Conservation (phyloP, 31 red algal species). For the Bonnemaisonia californica region DNA sequence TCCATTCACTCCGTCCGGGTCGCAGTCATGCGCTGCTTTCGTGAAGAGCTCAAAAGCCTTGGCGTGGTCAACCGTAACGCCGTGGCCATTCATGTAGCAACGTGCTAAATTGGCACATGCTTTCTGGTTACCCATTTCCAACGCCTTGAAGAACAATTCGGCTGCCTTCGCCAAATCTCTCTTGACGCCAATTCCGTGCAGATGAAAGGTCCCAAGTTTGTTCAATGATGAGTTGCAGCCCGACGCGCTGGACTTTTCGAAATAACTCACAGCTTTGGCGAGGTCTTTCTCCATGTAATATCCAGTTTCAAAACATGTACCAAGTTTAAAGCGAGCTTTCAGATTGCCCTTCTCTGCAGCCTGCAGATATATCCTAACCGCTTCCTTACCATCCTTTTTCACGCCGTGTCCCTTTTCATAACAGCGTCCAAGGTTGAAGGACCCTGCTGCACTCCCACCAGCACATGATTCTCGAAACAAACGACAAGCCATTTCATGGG, state of each 20-base stretch:
- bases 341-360: slow-evolving; percentile 3
- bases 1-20: neutral
- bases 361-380: neutral
- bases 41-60: neutral
- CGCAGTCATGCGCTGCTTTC: slow-evolving; percentile 6
- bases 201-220: neutral
- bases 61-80: neutral
- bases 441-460: neutral
- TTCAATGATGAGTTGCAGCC: neutral
- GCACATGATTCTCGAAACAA: neutral
- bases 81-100: slow-evolving; percentile 1
- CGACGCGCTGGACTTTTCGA: neutral
- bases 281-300: neutral
- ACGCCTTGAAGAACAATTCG: neutral
- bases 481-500: neutral
- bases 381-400: neutral
- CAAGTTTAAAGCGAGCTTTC: neutral
- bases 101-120: neutral
- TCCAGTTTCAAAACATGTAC: neutral
- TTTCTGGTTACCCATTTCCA: neutral
- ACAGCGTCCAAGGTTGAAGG: neutral
- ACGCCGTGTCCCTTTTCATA: neutral
- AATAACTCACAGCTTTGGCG: neutral
- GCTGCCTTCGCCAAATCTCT: neutral
- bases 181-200: neutral